These are phyloP conservation scores for Serendipita sp. DNA, from an alignment of 768 basidiomycete genomes.

Conservation along the genomic window DNA sequence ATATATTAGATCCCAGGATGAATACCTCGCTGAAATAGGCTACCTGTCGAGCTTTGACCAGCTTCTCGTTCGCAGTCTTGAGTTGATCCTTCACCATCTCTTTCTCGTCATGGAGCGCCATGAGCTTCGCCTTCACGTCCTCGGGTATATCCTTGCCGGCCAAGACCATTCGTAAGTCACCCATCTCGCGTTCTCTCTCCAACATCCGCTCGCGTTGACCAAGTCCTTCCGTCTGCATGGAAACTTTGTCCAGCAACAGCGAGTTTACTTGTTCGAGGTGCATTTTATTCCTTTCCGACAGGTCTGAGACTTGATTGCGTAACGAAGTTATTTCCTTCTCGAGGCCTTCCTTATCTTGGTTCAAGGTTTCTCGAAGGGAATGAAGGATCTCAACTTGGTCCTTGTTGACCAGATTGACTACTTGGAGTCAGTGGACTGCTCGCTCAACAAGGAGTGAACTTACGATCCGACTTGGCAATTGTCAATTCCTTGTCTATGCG, in stretches of 20 bases:
- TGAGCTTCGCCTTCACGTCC: conserved; percentile 59
- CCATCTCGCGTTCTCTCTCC: conserved; percentile 71
- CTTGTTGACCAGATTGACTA: conserved; percentile 83
- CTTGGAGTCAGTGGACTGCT: background rate
- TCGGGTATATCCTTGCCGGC: conserved; percentile 70
- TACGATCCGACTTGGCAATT: conserved; percentile 75
- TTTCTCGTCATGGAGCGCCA: conserved; percentile 67
- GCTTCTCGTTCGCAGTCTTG: conserved; percentile 58
- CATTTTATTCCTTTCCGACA: conserved; percentile 73
- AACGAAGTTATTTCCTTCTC: conserved; percentile 52
- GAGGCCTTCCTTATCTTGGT: conserved; percentile 67
- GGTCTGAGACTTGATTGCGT: conserved; percentile 50
- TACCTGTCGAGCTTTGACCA: conserved; percentile 65
- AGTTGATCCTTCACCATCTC: conserved; percentile 50
- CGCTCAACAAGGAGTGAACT: conserved; percentile 18
- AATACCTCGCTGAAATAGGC: conserved; percentile 10
- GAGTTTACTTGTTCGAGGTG: conserved; percentile 78
- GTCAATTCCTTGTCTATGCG: conserved; percentile 50
- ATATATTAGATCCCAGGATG: background rate
- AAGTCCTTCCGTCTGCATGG: conserved; percentile 79
- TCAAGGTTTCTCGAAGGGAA: conserved; percentile 72
- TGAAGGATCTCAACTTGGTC: conserved; percentile 85
- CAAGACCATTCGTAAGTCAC: conserved; percentile 66
- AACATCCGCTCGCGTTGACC: conserved; percentile 76
- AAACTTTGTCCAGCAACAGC: conserved; percentile 83